These are phyloP conservation scores for Tritrichomonas foetus DNA, from an alignment of 208 protist species.

Conservation along the genomic window DNA sequence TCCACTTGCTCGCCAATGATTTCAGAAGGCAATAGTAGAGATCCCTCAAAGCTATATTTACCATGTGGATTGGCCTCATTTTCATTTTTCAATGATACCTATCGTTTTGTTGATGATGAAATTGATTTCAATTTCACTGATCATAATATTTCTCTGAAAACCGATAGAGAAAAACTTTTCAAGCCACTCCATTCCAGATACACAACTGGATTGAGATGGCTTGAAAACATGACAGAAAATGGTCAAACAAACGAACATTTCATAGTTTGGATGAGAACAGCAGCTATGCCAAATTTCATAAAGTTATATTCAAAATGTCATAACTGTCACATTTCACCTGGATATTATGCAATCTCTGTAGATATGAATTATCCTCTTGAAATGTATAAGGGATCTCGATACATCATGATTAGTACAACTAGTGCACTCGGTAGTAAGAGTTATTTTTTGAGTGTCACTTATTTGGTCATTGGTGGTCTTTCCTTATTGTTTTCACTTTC, in stretches of 20 bases:
- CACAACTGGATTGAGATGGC: neutral
- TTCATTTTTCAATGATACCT: neutral
- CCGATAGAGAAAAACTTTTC: neutral
- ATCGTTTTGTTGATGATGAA: neutral
- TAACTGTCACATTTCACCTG: neutral
- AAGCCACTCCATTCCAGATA: neutral
- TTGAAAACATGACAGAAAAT: neutral
- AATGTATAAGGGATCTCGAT: neutral
- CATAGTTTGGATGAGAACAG: constrained; percentile 29
- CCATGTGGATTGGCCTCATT: neutral
- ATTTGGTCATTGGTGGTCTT: neutral
- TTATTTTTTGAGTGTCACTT: neutral
- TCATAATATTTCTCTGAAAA: neutral
- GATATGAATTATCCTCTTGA: neutral
- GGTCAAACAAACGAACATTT: constrained; percentile 20
- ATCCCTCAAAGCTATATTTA: neutral
- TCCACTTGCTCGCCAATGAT: neutral
- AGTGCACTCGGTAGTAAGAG: neutral
- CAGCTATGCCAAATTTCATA: neutral
- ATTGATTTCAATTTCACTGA: neutral
- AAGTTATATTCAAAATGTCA: neutral
- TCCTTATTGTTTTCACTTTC: neutral
- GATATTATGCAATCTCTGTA: neutral
- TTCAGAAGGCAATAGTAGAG: neutral
- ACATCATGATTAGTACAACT: neutral